phyloP scores from a whole-genome alignment of 495 filamentous ascomycete genomes.

The Penicillium paxilli region DNA sequence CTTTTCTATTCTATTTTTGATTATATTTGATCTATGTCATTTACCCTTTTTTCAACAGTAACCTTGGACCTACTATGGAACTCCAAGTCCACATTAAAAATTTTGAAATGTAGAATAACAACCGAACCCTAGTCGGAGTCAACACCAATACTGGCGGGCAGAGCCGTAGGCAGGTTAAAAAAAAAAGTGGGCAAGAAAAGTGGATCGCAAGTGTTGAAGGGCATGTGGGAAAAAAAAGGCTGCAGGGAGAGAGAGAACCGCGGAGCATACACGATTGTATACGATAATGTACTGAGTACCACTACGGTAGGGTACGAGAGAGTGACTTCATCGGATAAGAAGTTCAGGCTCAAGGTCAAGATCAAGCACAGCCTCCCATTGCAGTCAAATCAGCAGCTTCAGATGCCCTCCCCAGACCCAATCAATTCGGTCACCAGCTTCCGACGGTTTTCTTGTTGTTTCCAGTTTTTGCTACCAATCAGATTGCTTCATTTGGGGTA shows the following conservation, averaged over 20 bases:
- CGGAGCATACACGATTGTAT: background rate
- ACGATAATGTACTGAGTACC: no score
- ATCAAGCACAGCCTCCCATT: background rate
- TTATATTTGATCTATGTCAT: background rate
- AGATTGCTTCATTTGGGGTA: background rate
- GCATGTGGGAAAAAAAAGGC: constrained; percentile 4
- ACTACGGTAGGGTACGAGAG: no score
- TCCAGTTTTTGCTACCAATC: background rate
- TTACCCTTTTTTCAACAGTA: background rate
- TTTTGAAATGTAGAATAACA: no score
- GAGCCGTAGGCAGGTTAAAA: constrained; percentile 17
- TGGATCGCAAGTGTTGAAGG: constrained; percentile 21
- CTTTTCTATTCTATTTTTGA: background rate
- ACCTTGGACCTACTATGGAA: background rate
- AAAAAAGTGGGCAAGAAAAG: constrained; percentile 10
- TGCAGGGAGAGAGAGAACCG: background rate
- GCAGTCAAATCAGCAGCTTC: background rate
- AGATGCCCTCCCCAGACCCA: background rate
- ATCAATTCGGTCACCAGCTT: background rate
- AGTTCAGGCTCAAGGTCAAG: no score
- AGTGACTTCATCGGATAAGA: constrained; percentile 6
- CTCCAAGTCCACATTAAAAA: no score
- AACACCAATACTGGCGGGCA: constrained; percentile 35
- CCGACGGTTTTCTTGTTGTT: background rate
- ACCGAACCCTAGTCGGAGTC: no score